These are phyloP conservation scores for Amaranthus palmeri DNA, from an alignment of 148 eudicot genomes.

Conservation along the genomic window DNA sequence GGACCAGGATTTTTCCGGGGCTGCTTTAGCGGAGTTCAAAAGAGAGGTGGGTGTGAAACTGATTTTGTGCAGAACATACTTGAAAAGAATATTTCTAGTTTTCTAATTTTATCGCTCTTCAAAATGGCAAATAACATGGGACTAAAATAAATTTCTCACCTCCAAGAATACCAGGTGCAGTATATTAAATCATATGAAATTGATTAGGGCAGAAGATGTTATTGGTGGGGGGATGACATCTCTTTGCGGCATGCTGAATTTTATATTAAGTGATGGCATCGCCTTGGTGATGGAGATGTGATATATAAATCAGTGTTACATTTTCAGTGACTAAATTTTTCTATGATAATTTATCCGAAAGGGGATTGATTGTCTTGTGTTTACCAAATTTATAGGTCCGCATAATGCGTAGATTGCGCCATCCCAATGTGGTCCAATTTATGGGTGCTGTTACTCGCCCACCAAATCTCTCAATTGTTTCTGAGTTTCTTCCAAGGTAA, in stretches of 20 bases:
- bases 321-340: neutral
- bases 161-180: neutral
- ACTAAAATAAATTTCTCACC: neutral
- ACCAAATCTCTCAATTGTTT: slow-evolving; percentile 87
- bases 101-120: neutral
- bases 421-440: slow-evolving; percentile 93
- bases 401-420: slow-evolving; percentile 94
- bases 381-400: slow-evolving; percentile 54
- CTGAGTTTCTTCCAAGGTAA: slow-evolving; percentile 96
- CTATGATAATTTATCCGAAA: slow-evolving; percentile 2
- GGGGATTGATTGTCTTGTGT: slow-evolving; percentile 8
- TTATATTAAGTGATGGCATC: neutral
- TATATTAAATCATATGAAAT: slow-evolving; percentile 9
- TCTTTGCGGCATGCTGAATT: neutral
- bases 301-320: too few species aligned
- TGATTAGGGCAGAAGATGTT: neutral
- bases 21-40: slow-evolving; percentile 92
- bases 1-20: slow-evolving; percentile 99
- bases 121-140: neutral
- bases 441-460: slow-evolving; percentile 99
- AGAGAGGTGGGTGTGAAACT: slow-evolving; percentile 64
- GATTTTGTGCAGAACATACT: slow-evolving; percentile 1
- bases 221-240: neutral
- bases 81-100: neutral
- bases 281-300: neutral